phyloP scores from a whole-genome alignment of 1,284 basidiomycete species.

The Wolfiporia cocos region DNA sequence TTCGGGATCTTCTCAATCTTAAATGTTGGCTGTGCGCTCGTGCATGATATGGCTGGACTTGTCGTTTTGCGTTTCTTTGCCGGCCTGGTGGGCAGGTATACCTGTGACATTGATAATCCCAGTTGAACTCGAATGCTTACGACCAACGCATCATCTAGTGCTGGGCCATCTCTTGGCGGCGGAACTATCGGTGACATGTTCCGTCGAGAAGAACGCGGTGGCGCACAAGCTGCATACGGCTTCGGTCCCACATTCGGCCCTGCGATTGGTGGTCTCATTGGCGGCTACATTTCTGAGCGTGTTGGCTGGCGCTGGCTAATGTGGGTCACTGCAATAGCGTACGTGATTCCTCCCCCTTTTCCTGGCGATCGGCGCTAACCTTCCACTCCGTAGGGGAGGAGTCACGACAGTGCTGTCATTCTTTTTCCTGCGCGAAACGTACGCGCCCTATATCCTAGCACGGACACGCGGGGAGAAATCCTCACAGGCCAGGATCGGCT shows the following conservation, averaged over 20 bases:
- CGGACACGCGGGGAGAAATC: slow-evolving; percentile 5
- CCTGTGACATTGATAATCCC: too few relatives aligned
- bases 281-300: slow-evolving; percentile 8
- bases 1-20: slow-evolving; percentile 6
- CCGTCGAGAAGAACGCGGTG: slow-evolving; percentile 8
- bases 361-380: neutral
- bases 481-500: slow-evolving; percentile 5
- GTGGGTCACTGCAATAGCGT: slow-evolving; percentile 9
- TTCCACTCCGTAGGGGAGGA: slow-evolving; percentile 1
- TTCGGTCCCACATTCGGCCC: slow-evolving; percentile 10
- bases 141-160: slow-evolving; percentile 3
- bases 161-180: slow-evolving; percentile 7
- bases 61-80: slow-evolving; percentile 6
- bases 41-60: slow-evolving; percentile 4
- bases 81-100: slow-evolving; percentile 7
- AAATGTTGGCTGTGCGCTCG: slow-evolving; percentile 8
- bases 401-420: slow-evolving; percentile 6
- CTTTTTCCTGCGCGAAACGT: slow-evolving; percentile 9
- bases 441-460: slow-evolving; percentile 7
- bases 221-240: slow-evolving; percentile 8
- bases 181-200: slow-evolving; percentile 11
- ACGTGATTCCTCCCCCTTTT: neutral
- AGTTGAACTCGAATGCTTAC: too few relatives aligned
- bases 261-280: slow-evolving; percentile 9
- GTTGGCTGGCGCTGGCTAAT: slow-evolving; percentile 9